These are phyloP conservation scores for Ganoderma meredithae DNA, from an alignment of 1,284 basidiomycete species.

Conservation along the genomic window DNA sequence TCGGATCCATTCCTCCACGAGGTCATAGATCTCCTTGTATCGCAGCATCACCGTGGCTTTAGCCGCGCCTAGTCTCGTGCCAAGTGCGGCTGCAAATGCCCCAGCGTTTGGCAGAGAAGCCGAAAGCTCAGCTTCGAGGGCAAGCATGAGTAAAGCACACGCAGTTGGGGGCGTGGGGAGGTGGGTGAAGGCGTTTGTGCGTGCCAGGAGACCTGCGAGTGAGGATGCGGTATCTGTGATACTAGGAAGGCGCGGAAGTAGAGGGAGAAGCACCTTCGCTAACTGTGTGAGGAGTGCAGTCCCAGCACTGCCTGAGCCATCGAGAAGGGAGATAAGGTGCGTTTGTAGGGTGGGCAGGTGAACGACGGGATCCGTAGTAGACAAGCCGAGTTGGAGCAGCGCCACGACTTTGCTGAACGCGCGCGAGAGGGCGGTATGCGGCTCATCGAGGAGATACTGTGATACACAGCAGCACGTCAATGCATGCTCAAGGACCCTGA, in stretches of 20 bases:
- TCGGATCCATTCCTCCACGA: constrained; percentile 64
- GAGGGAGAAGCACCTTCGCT: constrained; percentile 47
- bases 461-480: constrained; percentile 35
- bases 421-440: constrained; percentile 59
- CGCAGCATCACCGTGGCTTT: constrained; percentile 67
- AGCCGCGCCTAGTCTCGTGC: constrained; percentile 54
- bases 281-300: constrained; percentile 48
- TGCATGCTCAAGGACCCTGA: constrained; percentile 30
- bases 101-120: constrained; percentile 60
- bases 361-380: constrained; percentile 50
- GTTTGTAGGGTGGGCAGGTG: constrained; percentile 56
- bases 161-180: constrained; percentile 61
- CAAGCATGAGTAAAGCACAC: constrained; percentile 73
- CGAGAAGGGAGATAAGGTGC: constrained; percentile 50
- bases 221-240: constrained; percentile 62
- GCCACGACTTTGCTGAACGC: constrained; percentile 60
- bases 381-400: constrained; percentile 54
- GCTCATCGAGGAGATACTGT: constrained; percentile 61
- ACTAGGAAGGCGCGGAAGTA: constrained; percentile 48
- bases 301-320: constrained; percentile 33
- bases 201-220: constrained; percentile 59
- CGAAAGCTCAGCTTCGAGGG: constrained; percentile 70
- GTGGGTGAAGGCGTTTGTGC: constrained; percentile 46
- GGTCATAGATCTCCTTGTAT: constrained; percentile 69
- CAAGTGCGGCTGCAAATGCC: constrained; percentile 63